Base-by-base conservation (phyloP, 2,329 filamentous ascomycete genomes). In the Xylaria digitata region DNA sequence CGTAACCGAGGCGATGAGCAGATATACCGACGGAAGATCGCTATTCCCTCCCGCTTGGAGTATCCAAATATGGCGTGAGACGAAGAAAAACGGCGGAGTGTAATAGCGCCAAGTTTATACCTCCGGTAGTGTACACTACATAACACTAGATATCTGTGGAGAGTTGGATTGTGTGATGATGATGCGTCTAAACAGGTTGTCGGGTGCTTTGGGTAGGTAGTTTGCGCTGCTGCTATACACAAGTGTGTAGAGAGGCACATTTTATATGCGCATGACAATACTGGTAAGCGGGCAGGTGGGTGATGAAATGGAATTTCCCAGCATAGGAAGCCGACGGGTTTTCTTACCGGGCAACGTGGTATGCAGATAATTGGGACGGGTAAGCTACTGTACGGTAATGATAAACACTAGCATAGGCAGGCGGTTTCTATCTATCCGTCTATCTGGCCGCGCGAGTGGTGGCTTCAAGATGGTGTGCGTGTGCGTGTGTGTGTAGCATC, bases 311-410 rank as follows among this genome's bases (percentile, higher is more conserved):
- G 42, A 56, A 56, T 65, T 65, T 61, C 65, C 65, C 43, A 57
- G 60, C 56, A 53, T 8, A 65, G 56, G 40, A 67, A 65, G 55
- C 56, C 65, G 65, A 46, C 9, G 48, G 49, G 37, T 15, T 37
- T 62, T 49, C 37, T 46, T 19, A 7, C 53, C 34, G 26, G 42
- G 62, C 49, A 52, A 56, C 59, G 21, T 40, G 34, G 46, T 19
- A 52, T 53, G 55, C 49, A 54, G 56, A 56, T 56, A 45, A 61
- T 55, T 52, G 40, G 30, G 49, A 34, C 53, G 37, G 34, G 34
- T 13, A 37, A 21, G 30, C 34, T 37, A 17, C 52, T 26, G 26
- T 37, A 54, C 19, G 52, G 52, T 40, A 55, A 30, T 53, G 26
- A 15, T 43, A 30, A 40, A 53, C 53, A 54, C 46, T 34, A 9